Conservation (phyloP, 805 yeast species). For the Candida tibetensis region DNA sequence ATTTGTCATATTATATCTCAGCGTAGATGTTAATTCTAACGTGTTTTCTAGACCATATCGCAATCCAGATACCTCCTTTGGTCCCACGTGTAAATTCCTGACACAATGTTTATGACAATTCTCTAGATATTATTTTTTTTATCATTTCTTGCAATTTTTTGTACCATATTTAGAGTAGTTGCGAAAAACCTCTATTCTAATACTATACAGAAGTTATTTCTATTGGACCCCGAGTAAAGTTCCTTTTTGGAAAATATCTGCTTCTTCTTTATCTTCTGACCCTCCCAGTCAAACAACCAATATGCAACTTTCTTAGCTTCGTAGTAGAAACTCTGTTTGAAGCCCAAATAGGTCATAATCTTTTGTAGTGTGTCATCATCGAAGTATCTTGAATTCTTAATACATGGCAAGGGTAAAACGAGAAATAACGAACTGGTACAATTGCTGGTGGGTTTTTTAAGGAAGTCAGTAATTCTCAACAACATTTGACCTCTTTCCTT, state of each 20-base stretch:
- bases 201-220: conserved; percentile 68
- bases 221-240: conserved; percentile 51
- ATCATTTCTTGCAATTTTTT: neutral
- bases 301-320: conserved; percentile 73
- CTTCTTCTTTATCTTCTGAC: conserved; percentile 15
- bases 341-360: conserved; percentile 65
- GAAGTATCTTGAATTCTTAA: conserved; percentile 77
- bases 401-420: conserved; percentile 87
- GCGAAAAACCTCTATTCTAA: neutral
- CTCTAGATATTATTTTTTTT: too few relatives aligned
- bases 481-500: conserved; percentile 76
- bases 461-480: conserved; percentile 52
- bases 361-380: conserved; percentile 38
- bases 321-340: conserved; percentile 41
- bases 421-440: conserved; percentile 53
- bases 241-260: conserved; percentile 42
- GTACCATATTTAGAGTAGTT: conserved; percentile 4
- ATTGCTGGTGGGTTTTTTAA: conserved; percentile 33
- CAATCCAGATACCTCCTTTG: too few relatives aligned
- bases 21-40: too few relatives aligned
- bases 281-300: conserved; percentile 57
- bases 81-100: too few relatives aligned
- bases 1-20: too few relatives aligned
- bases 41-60: too few relatives aligned
- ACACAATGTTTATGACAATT: too few relatives aligned